These are phyloP conservation scores for Massariosphaeria phaeospora DNA, from an alignment of 495 filamentous ascomycete genomes.

Conservation along the genomic window DNA sequence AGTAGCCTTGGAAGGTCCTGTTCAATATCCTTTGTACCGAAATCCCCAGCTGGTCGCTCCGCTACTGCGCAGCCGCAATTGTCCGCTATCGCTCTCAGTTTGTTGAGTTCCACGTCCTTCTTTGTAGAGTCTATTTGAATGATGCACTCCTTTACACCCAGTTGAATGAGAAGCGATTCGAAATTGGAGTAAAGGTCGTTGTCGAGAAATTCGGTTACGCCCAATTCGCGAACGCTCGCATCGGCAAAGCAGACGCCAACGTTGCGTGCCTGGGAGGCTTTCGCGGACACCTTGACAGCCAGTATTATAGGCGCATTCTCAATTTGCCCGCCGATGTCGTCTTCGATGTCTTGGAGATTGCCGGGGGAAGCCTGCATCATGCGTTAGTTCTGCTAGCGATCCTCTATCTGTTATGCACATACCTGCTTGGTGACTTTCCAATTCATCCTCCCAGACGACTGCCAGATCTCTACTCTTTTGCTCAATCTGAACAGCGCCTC, in stretches of 20 bases:
- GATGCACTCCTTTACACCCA: conserved; percentile 91
- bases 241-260: conserved; percentile 98
- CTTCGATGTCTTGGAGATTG: conserved; percentile 95
- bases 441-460: conserved; percentile 65
- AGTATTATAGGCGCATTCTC: conserved; percentile 90
- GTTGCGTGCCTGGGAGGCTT: conserved; percentile 74
- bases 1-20: conserved; percentile 85
- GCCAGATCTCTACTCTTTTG: conserved; percentile 88
- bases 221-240: conserved; percentile 91
- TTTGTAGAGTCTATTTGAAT: conserved; percentile 67
- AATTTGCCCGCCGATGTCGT: conserved; percentile 83
- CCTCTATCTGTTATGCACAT: conserved; percentile 85
- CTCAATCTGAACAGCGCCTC: conserved; percentile 88
- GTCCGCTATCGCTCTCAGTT: conserved; percentile 82
- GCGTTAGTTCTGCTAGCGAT: conserved; percentile 48
- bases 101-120: conserved; percentile 84
- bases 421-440: conserved; percentile 88
- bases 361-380: conserved; percentile 67
- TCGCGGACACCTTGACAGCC: conserved; percentile 85
- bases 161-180: conserved; percentile 90
- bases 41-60: conserved; percentile 70
- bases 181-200: conserved; percentile 99
- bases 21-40: conserved; percentile 88
- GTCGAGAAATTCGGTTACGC: conserved; percentile 95
- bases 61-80: conserved; percentile 86